A percentile compares a stretch with the other conserved stretches of the same genome.
Conservation (phyloP, 2,329 filamentous ascomycete genomes). For the Sporothrix curviconia region DNA sequence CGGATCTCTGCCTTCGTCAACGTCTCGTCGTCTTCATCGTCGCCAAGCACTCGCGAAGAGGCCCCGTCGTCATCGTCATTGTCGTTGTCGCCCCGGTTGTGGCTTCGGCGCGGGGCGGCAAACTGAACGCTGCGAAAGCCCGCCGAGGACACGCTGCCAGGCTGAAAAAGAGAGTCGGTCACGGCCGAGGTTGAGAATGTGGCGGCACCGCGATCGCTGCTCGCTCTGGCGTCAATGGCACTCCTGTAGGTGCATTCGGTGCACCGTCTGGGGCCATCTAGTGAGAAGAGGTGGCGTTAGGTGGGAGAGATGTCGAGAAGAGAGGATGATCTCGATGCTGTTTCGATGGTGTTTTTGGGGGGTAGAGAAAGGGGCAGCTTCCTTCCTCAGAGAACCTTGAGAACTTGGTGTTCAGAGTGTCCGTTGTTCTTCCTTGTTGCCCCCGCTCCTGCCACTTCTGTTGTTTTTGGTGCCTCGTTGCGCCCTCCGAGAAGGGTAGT, state of each 20-base stretch:
- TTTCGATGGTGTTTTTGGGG: no score
- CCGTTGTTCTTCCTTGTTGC: not conserved
- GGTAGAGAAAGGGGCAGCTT: no score
- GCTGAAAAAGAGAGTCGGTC: conserved; percentile 8
- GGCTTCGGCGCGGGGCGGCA: not conserved
- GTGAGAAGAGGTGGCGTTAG: not conserved
- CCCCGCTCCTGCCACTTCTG: not conserved
- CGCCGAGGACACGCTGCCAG: conserved; percentile 13
- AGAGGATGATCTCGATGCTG: no score
- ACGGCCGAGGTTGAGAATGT: conserved; percentile 2
- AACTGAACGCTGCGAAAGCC: conserved; percentile 18
- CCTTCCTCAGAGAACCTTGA: no score
- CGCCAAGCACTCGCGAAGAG: conserved; percentile 6
- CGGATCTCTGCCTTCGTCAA: conserved; percentile 3
- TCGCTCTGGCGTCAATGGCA: not conserved
- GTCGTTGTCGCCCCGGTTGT: not conserved
- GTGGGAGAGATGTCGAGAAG: not conserved
- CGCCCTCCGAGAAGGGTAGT: not conserved
- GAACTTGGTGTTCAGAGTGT: no score
- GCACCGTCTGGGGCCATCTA: conserved; percentile 7
- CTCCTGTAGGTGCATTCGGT: not conserved
- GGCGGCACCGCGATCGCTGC: not conserved
- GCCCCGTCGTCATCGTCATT: conserved; percentile 1
- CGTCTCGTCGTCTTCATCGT: not conserved
- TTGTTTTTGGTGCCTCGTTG: not conserved